Evolutionary conservation across 2,329 filamentous ascomycete genomes (phyloP).

Genomic region (Aureobasidium sp.): DNA sequence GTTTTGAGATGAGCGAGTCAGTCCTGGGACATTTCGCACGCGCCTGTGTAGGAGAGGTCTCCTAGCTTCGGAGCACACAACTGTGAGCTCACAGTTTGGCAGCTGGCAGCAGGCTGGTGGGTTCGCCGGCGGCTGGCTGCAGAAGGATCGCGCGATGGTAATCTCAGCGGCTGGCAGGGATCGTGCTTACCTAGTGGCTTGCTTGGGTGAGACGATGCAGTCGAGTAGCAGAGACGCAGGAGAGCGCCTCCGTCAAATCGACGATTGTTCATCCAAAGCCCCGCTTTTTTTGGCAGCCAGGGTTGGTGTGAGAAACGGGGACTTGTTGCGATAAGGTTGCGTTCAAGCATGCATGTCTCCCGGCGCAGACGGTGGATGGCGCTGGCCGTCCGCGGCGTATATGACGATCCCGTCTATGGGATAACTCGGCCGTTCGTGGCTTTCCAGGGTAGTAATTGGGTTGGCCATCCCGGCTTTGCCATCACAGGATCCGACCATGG

Average conservation of each 20-base stretch:
- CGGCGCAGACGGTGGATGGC: constrained; percentile 4
- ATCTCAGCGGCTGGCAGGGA: neutral
- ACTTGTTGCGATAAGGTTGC: constrained; percentile 12
- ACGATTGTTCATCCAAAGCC: constrained; percentile 5
- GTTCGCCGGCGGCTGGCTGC: neutral
- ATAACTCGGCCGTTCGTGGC: constrained; percentile 7
- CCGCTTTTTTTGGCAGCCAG: constrained; percentile 7
- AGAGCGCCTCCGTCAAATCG: neutral
- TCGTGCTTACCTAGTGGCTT: neutral
- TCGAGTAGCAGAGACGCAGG: neutral
- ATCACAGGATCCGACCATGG: neutral
- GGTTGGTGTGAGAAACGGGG: constrained; percentile 7
- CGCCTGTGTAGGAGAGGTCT: neutral
- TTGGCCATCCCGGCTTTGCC: constrained; percentile 7
- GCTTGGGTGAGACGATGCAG: neutral
- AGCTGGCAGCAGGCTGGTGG: too few relatives aligned
- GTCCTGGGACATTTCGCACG: neutral
- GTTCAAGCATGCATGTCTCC: constrained; percentile 12
- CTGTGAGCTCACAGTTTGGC: too few relatives aligned
- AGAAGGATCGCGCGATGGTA: neutral
- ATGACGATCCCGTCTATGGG: constrained; percentile 7
- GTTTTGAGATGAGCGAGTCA: neutral
- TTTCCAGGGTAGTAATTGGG: constrained; percentile 7
- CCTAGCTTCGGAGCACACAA: neutral
- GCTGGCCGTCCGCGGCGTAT: constrained; percentile 6